These are phyloP conservation scores for Seiridium unicorne DNA, from an alignment of 2,329 filamentous ascomycete genomes.

Conservation along the genomic window DNA sequence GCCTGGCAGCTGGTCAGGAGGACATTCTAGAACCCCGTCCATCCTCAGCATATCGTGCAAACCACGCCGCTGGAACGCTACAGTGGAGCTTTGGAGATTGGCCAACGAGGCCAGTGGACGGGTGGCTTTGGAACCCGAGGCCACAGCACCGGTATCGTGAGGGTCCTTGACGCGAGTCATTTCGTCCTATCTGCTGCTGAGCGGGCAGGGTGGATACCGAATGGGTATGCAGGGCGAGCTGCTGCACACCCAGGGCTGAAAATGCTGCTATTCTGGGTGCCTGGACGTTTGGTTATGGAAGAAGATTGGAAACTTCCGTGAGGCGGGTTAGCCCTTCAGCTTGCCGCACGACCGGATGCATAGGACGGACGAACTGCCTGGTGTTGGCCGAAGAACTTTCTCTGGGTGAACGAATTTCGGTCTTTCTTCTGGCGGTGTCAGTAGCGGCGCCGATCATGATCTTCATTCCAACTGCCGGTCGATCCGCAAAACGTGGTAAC, in stretches of 20 bases:
- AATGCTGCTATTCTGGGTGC: not conserved
- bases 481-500: not conserved
- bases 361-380: no score
- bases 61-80: not conserved
- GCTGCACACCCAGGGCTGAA: not conserved
- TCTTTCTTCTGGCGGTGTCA: not conserved
- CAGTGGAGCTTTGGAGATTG: not conserved
- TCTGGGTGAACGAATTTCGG: not conserved
- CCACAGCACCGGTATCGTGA: not conserved
- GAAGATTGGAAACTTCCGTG: not conserved
- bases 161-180: not conserved
- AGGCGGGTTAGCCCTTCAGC: no score
- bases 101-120: not conserved
- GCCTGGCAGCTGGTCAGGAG: no score
- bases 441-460: not conserved
- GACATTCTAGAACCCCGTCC: no score
- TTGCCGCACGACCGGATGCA: no score
- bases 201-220: not conserved
- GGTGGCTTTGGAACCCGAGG: not conserved
- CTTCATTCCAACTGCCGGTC: not conserved
- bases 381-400: not conserved
- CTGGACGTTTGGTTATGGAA: not conserved
- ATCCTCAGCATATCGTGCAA: not conserved
- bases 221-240: not conserved
- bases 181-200: not conserved